Conservation (phyloP, 768 basidiomycete genomes). For the Boletus tomentosulus region DNA sequence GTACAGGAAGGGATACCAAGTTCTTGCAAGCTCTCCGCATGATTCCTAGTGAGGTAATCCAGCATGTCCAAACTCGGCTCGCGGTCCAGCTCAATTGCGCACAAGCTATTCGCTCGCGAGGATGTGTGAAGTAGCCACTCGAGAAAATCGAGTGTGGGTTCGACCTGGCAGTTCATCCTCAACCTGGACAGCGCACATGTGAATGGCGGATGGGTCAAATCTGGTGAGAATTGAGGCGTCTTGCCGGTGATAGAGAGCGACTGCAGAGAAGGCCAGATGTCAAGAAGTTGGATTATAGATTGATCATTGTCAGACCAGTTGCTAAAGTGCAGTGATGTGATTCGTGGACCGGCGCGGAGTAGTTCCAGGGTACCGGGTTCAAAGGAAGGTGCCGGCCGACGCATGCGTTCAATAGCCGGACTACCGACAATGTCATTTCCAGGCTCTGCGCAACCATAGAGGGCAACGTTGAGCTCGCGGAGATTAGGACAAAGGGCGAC, state of each 20-base stretch:
- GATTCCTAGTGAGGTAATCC: conserved; percentile 48
- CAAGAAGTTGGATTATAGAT: conserved; percentile 56
- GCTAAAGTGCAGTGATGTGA: conserved; percentile 53
- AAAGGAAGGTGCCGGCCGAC: conserved; percentile 51
- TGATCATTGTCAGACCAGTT: conserved; percentile 68
- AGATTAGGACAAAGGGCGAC: conserved; percentile 59
- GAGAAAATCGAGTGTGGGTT: conserved; percentile 59
- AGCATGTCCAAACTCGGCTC: conserved; percentile 55
- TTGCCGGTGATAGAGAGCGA: conserved; percentile 57
- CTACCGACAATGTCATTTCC: conserved; percentile 48
- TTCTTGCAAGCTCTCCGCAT: conserved; percentile 47
- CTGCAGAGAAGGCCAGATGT: conserved; percentile 55
- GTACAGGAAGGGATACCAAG: conserved; percentile 55
- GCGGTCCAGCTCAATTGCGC: conserved; percentile 53
- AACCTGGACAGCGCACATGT: conserved; percentile 48
- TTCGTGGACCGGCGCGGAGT: conserved; percentile 51
- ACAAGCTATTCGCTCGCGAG: conserved; percentile 38
- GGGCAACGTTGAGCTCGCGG: conserved; percentile 48
- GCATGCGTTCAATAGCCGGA: conserved; percentile 44
- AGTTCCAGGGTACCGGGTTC: conserved; percentile 47
- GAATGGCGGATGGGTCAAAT: conserved; percentile 36
- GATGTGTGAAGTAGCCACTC: conserved; percentile 68
- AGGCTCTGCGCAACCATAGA: conserved; percentile 56
- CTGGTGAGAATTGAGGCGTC: conserved; percentile 45
- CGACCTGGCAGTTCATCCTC: conserved; percentile 61